A percentile compares a stretch with the other conserved stretches of the same genome.
Evolutionary conservation across 805 yeast genomes (phyloP).

Genomic region (Teunomyces stri): DNA sequence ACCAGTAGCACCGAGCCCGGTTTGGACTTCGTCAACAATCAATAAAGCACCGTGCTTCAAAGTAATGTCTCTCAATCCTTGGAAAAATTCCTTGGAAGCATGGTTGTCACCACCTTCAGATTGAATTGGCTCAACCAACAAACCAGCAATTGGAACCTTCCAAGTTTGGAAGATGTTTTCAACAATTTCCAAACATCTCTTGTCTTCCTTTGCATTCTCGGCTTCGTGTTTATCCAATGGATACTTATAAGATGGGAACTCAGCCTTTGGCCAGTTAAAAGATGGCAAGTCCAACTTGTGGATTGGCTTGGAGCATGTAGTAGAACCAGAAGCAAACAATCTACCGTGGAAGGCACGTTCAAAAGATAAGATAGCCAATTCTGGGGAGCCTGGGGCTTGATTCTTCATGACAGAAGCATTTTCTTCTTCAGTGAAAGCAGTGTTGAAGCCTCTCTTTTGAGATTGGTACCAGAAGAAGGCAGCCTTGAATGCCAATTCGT

Average conservation of each 20-base stretch:
- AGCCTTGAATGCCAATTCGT: conserved; percentile 86
- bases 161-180: conserved; percentile 67
- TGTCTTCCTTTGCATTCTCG: conserved; percentile 74
- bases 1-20: conserved; percentile 89
- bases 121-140: conserved; percentile 87
- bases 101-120: conserved; percentile 93
- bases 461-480: conserved; percentile 79
- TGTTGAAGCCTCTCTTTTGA: conserved; percentile 59
- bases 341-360: conserved; percentile 93
- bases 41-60: conserved; percentile 64
- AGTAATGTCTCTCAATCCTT: conserved; percentile 75
- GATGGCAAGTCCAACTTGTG: conserved; percentile 93
- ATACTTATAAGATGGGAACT: conserved; percentile 80
- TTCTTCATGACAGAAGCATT: conserved; percentile 73
- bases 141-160: conserved; percentile 80
- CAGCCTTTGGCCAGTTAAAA: conserved; percentile 96
- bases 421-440: conserved; percentile 68
- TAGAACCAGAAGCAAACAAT: conserved; percentile 84
- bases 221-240: conserved; percentile 70
- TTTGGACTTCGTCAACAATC: conserved; percentile 86
- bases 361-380: conserved; percentile 80
- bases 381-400: conserved; percentile 85
- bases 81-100: conserved; percentile 75
- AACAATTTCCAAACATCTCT: conserved; percentile 71
- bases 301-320: conserved; percentile 91